phyloP scores from a whole-genome alignment of 495 filamentous ascomycete genomes.

The Penicillium taxi region DNA sequence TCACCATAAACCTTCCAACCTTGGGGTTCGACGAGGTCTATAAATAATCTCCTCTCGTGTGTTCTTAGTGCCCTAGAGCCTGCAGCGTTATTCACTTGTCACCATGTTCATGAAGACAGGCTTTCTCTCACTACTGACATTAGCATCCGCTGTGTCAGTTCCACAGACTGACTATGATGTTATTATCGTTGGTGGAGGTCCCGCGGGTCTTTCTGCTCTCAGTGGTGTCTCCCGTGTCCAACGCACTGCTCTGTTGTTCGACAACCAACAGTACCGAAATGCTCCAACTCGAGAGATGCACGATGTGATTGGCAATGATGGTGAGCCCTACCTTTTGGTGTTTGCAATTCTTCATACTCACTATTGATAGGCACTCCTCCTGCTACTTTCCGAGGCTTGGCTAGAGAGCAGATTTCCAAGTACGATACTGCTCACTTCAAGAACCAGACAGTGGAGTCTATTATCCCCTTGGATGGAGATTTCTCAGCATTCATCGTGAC shows the following conservation, averaged over 20 bases:
- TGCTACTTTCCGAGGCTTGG: conserved; percentile 42
- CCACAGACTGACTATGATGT: conserved; percentile 28
- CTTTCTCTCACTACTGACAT: conserved; percentile 15
- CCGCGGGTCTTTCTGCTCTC: conserved; percentile 35
- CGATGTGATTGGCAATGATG: conserved; percentile 52
- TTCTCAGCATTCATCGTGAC: conserved; percentile 40
- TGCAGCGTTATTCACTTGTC: too few relatives aligned
- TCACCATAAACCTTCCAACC: too few relatives aligned
- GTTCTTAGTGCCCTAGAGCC: too few relatives aligned
- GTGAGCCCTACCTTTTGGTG: conserved; percentile 19
- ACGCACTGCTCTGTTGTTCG: conserved; percentile 44
- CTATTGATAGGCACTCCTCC: conserved; percentile 41
- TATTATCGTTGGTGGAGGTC: conserved; percentile 28
- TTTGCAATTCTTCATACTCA: background rate
- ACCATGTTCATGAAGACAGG: too few relatives aligned
- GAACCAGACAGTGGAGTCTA: conserved; percentile 44
- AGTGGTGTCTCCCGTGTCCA: conserved; percentile 50
- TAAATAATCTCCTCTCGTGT: too few relatives aligned
- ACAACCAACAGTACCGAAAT: conserved; percentile 50
- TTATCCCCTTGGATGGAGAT: conserved; percentile 24
- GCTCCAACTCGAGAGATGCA: conserved; percentile 48
- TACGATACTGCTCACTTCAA: conserved; percentile 41
- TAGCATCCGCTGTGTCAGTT: conserved; percentile 10
- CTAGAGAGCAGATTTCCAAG: conserved; percentile 42
- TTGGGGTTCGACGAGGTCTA: too few relatives aligned